phyloP scores from a whole-genome alignment of 1,139 yeast genomes.

The Saccharomyces hybrid region DNA sequence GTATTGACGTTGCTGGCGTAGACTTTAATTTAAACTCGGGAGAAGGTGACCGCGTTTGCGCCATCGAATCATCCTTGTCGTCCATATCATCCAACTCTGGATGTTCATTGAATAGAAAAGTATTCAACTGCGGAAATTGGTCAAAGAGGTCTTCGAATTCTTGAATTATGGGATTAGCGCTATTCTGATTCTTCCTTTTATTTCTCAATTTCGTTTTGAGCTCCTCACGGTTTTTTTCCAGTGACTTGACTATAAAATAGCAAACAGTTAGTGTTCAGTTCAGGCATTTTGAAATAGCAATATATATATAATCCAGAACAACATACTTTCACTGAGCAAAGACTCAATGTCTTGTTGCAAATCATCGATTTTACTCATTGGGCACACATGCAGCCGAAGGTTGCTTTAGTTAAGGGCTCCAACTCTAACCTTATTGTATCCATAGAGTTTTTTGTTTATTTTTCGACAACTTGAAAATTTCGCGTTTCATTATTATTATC shows the following conservation, averaged over 20 bases:
- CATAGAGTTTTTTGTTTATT: not conserved
- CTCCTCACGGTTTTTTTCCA: constrained; percentile 11
- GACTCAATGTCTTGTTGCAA: constrained; percentile 28
- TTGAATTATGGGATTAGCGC: constrained; percentile 10
- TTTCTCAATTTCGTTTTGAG: constrained; percentile 4
- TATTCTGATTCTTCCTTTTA: constrained; percentile 4
- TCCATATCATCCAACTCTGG: constrained; percentile 2
- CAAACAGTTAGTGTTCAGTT: constrained; percentile 1
- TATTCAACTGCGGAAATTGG: constrained; percentile 19
- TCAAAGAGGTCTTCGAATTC: constrained; percentile 20
- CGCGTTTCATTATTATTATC: not conserved
- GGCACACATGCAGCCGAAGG: too few species aligned
- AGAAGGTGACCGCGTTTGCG: not conserved
- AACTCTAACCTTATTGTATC: not conserved
- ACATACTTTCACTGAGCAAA: constrained; percentile 18
- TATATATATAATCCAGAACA: not conserved
- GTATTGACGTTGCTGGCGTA: not conserved
- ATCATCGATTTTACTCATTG: constrained; percentile 19
- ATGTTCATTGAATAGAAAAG: constrained; percentile 10
- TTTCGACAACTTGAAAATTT: not conserved
- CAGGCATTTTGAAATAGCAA: not conserved
- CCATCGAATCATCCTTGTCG: not conserved
- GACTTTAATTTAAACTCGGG: too few species aligned
- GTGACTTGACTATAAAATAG: constrained; percentile 8
- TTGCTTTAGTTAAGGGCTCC: too few species aligned